phyloP scores from a whole-genome alignment of 352 stramenopile genomes.

The Globisporangium ultimum region DNA sequence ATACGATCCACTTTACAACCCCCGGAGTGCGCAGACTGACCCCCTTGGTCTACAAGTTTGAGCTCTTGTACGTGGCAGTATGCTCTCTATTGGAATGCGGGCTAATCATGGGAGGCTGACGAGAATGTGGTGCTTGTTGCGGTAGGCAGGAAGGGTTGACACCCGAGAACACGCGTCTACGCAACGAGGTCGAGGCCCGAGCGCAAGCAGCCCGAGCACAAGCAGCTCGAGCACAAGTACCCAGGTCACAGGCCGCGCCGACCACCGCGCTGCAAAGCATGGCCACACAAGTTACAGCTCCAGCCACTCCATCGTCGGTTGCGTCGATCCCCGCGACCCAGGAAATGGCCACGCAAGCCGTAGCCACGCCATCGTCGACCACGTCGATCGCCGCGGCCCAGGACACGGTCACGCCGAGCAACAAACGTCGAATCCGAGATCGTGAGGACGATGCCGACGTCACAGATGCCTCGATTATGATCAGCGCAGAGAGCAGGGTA shows the following conservation, averaged over 20 bases:
- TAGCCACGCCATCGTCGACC: not conserved
- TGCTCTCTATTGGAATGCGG: not conserved
- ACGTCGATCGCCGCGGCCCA: not conserved
- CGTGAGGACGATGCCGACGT: not conserved
- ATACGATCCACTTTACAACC: constrained; percentile 71
- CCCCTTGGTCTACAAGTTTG: constrained; percentile 60
- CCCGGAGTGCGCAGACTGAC: constrained; percentile 33
- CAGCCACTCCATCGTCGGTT: not conserved
- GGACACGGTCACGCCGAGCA: not conserved
- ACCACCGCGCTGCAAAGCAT: not conserved
- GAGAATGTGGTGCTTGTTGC: not conserved
- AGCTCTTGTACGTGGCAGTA: constrained; percentile 46
- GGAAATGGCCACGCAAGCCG: not conserved
- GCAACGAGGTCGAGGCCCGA: not conserved
- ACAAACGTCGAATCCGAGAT: not conserved
- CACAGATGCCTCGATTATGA: not conserved
- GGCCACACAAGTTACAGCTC: not conserved
- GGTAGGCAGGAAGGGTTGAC: constrained; percentile 1
- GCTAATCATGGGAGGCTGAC: not conserved
- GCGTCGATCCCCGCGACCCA: not conserved
- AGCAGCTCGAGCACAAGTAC: not conserved
- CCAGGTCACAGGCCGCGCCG: not conserved
- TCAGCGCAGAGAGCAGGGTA: not conserved
- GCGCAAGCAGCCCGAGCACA: constrained; percentile 1
- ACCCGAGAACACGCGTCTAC: constrained; percentile 4